Percentiles rank a stretch among this genome's conserved stretches.
These are phyloP conservation scores for Penicillium oxalicum DNA, from an alignment of 2,329 filamentous ascomycete genomes.

Conservation along the genomic window DNA sequence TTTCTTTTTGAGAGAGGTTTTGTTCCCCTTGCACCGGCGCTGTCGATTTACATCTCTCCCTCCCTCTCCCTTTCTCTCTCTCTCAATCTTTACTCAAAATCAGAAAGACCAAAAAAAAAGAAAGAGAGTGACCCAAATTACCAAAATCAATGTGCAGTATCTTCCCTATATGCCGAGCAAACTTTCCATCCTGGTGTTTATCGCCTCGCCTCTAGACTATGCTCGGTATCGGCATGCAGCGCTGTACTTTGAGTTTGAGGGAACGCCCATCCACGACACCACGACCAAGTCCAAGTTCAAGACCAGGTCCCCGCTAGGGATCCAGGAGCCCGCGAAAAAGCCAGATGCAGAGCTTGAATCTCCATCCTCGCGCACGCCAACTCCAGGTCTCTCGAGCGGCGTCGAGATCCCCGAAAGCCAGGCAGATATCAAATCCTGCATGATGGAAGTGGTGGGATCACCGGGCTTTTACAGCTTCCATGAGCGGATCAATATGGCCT, in stretches of 20 bases:
- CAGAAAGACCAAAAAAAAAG: too few species aligned
- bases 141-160: too few species aligned
- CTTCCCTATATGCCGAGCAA: constrained; percentile 10
- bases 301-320: neutral
- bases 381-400: neutral
- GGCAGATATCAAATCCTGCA: constrained; percentile 8
- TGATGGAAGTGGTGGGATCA: constrained; percentile 15
- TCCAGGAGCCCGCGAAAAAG: neutral
- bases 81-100: too few species aligned
- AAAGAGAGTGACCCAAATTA: too few species aligned
- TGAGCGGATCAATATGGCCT: constrained; percentile 9
- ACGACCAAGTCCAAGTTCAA: neutral
- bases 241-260: constrained; percentile 13
- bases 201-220: constrained; percentile 19
- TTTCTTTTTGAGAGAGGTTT: too few species aligned
- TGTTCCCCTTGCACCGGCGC: too few species aligned
- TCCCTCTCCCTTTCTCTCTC: too few species aligned
- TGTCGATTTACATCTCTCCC: too few species aligned
- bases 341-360: too few species aligned
- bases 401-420: neutral
- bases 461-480: constrained; percentile 13
- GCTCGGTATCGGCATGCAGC: constrained; percentile 18
- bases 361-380: neutral
- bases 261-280: too few species aligned
- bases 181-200: constrained; percentile 16